A percentile compares a stretch with the other conserved stretches of the same genome.
Conservation (phyloP, 1,139 yeast genomes). For the Candida smagusa region DNA sequence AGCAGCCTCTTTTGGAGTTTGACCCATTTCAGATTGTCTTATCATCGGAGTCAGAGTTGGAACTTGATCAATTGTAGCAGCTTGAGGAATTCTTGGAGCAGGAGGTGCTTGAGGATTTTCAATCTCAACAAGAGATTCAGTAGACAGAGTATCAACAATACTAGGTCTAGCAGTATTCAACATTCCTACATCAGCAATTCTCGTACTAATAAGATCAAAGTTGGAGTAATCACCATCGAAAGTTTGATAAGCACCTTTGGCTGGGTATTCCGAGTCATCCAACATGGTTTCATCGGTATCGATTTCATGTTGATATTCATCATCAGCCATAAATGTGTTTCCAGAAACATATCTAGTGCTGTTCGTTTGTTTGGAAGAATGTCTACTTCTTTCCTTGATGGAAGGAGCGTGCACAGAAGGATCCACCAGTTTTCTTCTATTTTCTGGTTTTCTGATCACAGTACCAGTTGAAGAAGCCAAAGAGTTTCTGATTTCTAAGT, state of each 20-base stretch:
- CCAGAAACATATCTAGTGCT: constrained; percentile 9
- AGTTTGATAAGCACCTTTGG: constrained; percentile 3
- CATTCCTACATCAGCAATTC: constrained; percentile 32
- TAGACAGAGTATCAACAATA: constrained; percentile 23
- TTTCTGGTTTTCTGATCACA: constrained; percentile 23
- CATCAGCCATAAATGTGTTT: constrained; percentile 5
- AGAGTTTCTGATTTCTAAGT: constrained; percentile 26
- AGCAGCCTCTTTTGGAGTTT: too few species aligned
- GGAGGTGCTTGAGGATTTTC: too few species aligned
- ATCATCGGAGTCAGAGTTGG: too few species aligned
- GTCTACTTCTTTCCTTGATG: neutral
- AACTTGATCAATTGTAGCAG: too few species aligned
- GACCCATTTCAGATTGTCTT: too few species aligned
- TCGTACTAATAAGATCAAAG: constrained; percentile 30
- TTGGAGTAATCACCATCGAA: constrained; percentile 26
- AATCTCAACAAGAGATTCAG: constrained; percentile 9
- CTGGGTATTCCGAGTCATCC: constrained; percentile 11
- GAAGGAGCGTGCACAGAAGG: neutral
- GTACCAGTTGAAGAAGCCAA: constrained; percentile 27
- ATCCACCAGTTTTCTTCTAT: constrained; percentile 1
- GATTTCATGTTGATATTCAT: constrained; percentile 6
- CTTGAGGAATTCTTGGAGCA: too few species aligned
- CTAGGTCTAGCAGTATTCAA: constrained; percentile 23
- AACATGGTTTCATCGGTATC: constrained; percentile 24
- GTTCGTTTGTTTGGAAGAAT: constrained; percentile 2